phyloP scores from a whole-genome alignment of 2,329 filamentous ascomycete genomes.

The Diplocarpon mali region DNA sequence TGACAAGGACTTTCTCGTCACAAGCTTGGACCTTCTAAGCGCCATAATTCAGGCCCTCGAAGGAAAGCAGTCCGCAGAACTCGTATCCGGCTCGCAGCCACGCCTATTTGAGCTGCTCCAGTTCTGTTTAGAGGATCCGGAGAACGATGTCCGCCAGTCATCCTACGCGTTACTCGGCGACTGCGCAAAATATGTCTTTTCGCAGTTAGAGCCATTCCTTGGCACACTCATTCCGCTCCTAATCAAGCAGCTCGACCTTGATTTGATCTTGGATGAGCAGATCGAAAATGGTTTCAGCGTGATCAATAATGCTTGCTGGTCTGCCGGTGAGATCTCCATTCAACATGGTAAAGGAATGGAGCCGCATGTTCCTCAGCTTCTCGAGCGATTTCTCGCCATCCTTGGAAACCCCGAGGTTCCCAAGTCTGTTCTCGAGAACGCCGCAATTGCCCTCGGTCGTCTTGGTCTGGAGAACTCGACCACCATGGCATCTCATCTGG shows the following conservation, averaged over 20 bases:
- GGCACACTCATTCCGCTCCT: conserved; percentile 66
- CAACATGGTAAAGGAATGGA: conserved; percentile 64
- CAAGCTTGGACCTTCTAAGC: conserved; percentile 85
- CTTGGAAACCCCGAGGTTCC: conserved; percentile 78
- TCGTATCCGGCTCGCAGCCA: conserved; percentile 66
- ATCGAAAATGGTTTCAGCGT: conserved; percentile 81
- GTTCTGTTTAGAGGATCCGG: conserved; percentile 84
- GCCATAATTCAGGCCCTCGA: conserved; percentile 87
- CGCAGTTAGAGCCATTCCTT: conserved; percentile 65
- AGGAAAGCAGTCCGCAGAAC: conserved; percentile 57
- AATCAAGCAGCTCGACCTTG: conserved; percentile 79
- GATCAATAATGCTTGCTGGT: conserved; percentile 98
- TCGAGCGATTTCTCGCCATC: conserved; percentile 69
- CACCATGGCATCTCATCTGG: conserved; percentile 66
- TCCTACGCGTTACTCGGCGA: conserved; percentile 92
- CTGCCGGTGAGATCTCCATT: conserved; percentile 82
- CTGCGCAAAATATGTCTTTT: conserved; percentile 85
- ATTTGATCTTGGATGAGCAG: conserved; percentile 64
- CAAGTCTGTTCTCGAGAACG: conserved; percentile 82
- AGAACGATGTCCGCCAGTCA: conserved; percentile 90
- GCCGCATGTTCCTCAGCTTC: conserved; percentile 65
- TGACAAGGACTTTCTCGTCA: conserved; percentile 95
- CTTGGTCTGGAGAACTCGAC: conserved; percentile 72
- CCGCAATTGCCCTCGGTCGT: conserved; percentile 82
- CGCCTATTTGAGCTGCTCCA: conserved; percentile 83